Evolutionary conservation across 2,329 filamentous ascomycete genomes (phyloP).

Genomic region (Diaporthe capsici): DNA sequence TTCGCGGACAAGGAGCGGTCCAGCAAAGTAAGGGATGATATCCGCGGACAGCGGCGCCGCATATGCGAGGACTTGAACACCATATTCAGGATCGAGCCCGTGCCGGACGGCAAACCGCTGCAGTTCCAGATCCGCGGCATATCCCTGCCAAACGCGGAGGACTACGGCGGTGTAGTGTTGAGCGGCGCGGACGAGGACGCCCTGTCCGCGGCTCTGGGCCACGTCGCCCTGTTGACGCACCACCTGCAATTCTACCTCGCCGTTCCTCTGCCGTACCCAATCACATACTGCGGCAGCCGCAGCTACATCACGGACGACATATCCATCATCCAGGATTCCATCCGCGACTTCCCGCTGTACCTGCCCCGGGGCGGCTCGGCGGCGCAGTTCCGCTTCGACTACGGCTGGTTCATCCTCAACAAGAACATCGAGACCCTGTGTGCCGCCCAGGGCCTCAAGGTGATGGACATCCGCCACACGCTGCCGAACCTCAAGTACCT

Average conservation of each 20-base stretch:
- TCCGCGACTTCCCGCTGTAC: slow-evolving; percentile 86
- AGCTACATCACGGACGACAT: slow-evolving; percentile 85
- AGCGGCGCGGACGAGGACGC: slow-evolving; percentile 72
- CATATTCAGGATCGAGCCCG: slow-evolving; percentile 85
- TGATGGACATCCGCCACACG: slow-evolving; percentile 92
- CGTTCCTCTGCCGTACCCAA: slow-evolving; percentile 84
- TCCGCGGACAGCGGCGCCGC: slow-evolving; percentile 88
- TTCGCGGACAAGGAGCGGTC: slow-evolving; percentile 68
- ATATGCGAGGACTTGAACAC: slow-evolving; percentile 85
- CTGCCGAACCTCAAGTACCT: slow-evolving; percentile 95
- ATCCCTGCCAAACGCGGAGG: slow-evolving; percentile 81
- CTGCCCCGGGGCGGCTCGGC: slow-evolving; percentile 71
- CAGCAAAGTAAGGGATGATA: slow-evolving; percentile 71
- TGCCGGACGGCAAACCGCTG: slow-evolving; percentile 70
- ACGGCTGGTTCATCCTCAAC: slow-evolving; percentile 96
- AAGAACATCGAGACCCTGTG: slow-evolving; percentile 87
- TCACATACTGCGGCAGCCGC: slow-evolving; percentile 80
- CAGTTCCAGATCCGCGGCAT: slow-evolving; percentile 88
- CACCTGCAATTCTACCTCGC: slow-evolving; percentile 86
- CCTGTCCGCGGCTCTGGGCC: slow-evolving; percentile 85
- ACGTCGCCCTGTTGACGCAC: slow-evolving; percentile 81
- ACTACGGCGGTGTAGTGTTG: slow-evolving; percentile 68
- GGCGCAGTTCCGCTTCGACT: slow-evolving; percentile 92
- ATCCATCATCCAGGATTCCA: slow-evolving; percentile 66
- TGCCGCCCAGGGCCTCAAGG: slow-evolving; percentile 77